Evolutionary conservation across 2,329 filamentous ascomycete species (phyloP), one percentile per base, ranked within the genome.

Genomic region (Alternaria rosae): DNA sequence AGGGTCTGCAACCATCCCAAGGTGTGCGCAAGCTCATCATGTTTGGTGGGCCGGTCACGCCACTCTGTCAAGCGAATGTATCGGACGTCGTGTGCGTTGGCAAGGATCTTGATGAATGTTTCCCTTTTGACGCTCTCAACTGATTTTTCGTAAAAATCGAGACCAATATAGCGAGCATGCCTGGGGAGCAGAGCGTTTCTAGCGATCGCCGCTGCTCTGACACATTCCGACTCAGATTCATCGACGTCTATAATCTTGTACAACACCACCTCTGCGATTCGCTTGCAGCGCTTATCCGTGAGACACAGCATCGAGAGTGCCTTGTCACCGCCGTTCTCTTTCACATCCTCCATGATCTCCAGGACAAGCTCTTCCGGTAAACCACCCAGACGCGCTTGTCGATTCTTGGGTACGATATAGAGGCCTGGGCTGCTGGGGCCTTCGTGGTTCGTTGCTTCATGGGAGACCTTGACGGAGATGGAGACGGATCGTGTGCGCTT

Each of bases 331-430:
- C 12, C n/a, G 11, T 25, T 7, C 3, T 25, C 10, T 4, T 38
- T 5, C 1, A 64, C 21, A 21, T 45, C 13, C 10, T 30, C 11
- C 17, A 55, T 6, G 12, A 60, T 53, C 15, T 54, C 23, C 10
- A 60, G n/a, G 1, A 65, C 32, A 9, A 65, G 45, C 10, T 65
- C 63, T 25, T 65, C 63, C 8, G 63, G 60, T 11, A 65, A 21
- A 0, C 48, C 25, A 15, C 26, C 28, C n/a, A 65, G 57, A 43
- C 57, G 38, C 1, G 60, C 62, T 54, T 57, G 42, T 15, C 50
- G 28, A 12, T 54, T 61, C 11, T 45, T 52, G 5, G 23, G 25
- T 8, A 15, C 41, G 35, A 54, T 8, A 53, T 23, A n/a, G 3
- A 56, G 23, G 20, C 51, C 41, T 1, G 28, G 41, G 12, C 23